Conservation (phyloP, 257 asterid species). For the Solanum sejunctum region DNA sequence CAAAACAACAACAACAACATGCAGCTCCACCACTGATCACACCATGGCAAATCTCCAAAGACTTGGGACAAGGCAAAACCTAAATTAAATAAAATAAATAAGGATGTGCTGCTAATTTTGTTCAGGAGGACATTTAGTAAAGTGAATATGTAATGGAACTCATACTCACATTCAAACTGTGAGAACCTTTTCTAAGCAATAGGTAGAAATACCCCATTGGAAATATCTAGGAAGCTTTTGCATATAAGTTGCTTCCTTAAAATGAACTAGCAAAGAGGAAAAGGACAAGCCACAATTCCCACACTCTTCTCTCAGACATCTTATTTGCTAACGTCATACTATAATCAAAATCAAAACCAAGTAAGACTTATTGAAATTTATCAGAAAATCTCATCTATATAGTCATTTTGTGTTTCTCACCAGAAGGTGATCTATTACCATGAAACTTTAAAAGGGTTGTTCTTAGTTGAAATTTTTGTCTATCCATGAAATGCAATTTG, state of each 20-base stretch:
- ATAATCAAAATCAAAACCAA: neutral
- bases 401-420: neutral
- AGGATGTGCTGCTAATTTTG: neutral
- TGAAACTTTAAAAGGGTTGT: neutral
- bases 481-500: neutral
- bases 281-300: neutral
- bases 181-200: neutral
- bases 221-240: neutral
- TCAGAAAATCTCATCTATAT: neutral
- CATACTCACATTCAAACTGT: neutral
- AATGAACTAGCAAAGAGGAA: neutral
- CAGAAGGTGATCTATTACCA: neutral
- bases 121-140: neutral
- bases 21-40: neutral
- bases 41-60: neutral
- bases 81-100: neutral
- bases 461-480: neutral
- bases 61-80: neutral
- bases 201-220: neutral
- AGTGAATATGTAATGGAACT: neutral
- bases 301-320: neutral
- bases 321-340: neutral
- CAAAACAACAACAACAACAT: no score
- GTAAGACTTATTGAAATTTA: neutral
- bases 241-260: neutral